Base-by-base conservation (phyloP, 202 grass and related monocot genomes). In the Saccharum hybrid region DNA sequence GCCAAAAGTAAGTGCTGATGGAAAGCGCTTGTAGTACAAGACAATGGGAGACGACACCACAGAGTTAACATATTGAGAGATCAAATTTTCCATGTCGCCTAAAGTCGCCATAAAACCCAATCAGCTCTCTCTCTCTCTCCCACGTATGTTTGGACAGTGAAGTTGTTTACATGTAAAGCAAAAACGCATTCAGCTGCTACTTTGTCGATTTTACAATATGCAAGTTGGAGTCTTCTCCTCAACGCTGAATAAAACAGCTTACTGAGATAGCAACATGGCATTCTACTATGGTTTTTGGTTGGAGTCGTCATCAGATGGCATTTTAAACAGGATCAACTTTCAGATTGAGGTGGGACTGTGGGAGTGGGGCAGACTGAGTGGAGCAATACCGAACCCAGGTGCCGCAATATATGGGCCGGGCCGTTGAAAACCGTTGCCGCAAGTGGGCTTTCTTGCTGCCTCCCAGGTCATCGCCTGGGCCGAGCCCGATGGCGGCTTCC, bases 301-400 rank as follows among this genome's bases (percentile, higher is more conserved):
- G 23, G 75, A 16, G 72, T 68, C 46, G 10, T 40, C 63, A 72
- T 84, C 36, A 41, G 49, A 59, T 43, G 63, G 26, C 66, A 71
- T 14, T 10, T 66, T 16, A 22, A 9, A 52, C 0, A 31, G 6
- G 19, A 77, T 42, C 75, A 77, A 77, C 4, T n/a, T 77, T 49
- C 11, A 28, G 49, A 36, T 51, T 39, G 2, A 13, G 38, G 0
- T 42, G 8, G 8, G 45, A 33, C 0, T 2, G 48, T 51, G 48
- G 52, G 51, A 54, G 51, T 54, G 14, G 51, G 49, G 16, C 18
- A 9, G 52, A 21, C 16, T 19, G 13, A 13, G 48, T 6, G 48
- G 15, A 51, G 5, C 15, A 18, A 18, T 52, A 18, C 48, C 48
- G 14, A 51, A 51, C 46, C 5, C 48, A 16, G 46, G 46, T 49